Conservation (phyloP, 2,329 filamentous ascomycete genomes). For the Mycosphaerella sp. region DNA sequence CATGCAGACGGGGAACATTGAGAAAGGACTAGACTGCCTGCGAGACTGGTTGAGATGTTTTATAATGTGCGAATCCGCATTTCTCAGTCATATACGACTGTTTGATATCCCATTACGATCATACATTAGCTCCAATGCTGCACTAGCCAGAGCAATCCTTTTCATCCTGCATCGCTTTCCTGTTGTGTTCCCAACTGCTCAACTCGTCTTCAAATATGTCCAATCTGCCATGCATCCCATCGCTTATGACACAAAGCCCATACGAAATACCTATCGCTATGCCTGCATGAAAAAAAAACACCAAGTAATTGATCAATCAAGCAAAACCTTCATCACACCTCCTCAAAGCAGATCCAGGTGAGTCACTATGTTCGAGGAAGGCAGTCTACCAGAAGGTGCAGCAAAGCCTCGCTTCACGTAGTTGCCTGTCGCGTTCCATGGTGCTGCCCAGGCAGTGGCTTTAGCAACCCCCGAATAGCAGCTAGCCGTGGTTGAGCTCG, state of each 20-base stretch:
- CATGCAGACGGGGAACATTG: too few species aligned
- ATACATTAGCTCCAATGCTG: conserved; percentile 17
- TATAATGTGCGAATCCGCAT: too few species aligned
- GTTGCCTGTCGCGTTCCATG: conserved; percentile 7
- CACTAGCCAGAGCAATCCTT: conserved; percentile 23
- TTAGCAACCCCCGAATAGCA: not conserved
- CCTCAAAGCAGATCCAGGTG: not conserved
- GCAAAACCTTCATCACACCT: not conserved
- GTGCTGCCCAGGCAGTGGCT: conserved; percentile 10
- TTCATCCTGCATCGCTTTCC: not conserved
- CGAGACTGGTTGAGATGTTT: too few species aligned
- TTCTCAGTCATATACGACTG: too few species aligned
- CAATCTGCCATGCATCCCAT: not conserved
- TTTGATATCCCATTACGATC: not conserved
- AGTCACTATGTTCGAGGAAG: not conserved
- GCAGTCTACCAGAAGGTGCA: conserved; percentile 7
- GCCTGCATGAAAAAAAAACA: not conserved
- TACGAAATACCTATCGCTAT: not conserved
- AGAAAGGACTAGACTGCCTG: too few species aligned
- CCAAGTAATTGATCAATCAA: not conserved
- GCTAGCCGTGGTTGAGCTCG: not conserved
- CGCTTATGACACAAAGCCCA: not conserved
- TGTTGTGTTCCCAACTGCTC: not conserved
- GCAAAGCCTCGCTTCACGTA: conserved; percentile 5
- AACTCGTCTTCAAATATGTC: not conserved